Base-by-base conservation (phyloP, 495 filamentous ascomycete genomes). In the Daldinia caldariorum region DNA sequence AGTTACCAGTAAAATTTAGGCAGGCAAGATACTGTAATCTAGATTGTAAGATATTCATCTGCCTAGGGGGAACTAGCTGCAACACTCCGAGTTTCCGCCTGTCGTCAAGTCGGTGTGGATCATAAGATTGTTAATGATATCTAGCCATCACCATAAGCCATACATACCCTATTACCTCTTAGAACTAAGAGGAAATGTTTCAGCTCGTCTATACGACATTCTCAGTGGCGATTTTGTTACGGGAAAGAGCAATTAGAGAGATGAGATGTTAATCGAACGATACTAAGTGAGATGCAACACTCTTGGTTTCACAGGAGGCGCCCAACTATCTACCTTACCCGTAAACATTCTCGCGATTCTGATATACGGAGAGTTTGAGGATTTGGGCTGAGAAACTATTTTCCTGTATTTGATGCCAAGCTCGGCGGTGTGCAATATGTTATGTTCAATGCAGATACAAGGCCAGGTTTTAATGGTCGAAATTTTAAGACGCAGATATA, bases 131-230 rank as follows among this genome's bases (percentile, higher is more conserved):
- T 37, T 32, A 20, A n/a, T 18, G 51, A 20, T 16, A 35, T 55
- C 51, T 55, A 35, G 35, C 51, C 51, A 55, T 31, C 51, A 55
- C 51, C 51, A 18, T 55, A 55, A 55, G 32, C 51, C 51, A 37
- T 18, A 54, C 12, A 32, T 10, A 32, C 14, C 35, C 1, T 18
- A 4, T 47, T 18, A 22, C 22, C 20, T 18, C 9, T 47, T 22
- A 47, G 43, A 22, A 3, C 9, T 10, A 20, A 20, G 10, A 10
- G 20, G 10, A 20, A 47, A 47, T 47, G 43, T 47, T 47, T 47
- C 43, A 47, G 43, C 43, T 22, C 20, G 43, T 47, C 3, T 47
- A 16, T 22, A 20, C 43, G 43, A 47, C 43, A 47, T 47, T 1
- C 18, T 22, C 9, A 9, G 43, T 47, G 43, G 18, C 18, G 9